phyloP scores from a whole-genome alignment of 2,329 filamentous ascomycete genomes.

The Cercospora sp. region DNA sequence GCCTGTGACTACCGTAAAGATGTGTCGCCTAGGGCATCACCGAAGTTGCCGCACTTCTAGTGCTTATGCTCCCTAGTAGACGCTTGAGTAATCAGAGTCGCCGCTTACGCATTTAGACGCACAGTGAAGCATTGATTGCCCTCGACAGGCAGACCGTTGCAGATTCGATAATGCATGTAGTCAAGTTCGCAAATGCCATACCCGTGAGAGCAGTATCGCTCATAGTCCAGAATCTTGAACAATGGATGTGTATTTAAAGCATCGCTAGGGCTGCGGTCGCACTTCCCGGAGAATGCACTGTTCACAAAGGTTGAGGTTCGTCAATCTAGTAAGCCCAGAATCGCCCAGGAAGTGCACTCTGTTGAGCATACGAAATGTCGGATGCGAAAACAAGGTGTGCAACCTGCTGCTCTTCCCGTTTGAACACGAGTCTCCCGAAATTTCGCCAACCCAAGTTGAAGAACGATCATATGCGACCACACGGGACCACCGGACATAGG shows the following conservation, averaged over 20 bases:
- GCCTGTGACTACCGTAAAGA: background rate
- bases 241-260: background rate
- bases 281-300: background rate
- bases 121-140: background rate
- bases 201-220: background rate
- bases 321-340: background rate
- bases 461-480: too few species aligned
- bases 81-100: background rate
- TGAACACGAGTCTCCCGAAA: too few species aligned
- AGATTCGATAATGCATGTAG: background rate
- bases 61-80: background rate
- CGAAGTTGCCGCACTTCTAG: background rate
- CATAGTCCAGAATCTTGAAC: background rate
- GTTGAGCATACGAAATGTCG: background rate
- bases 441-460: too few species aligned
- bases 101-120: background rate
- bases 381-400: background rate
- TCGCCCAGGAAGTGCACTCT: background rate
- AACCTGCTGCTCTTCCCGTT: too few species aligned
- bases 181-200: background rate
- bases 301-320: background rate
- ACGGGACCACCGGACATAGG: too few species aligned
- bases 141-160: background rate
- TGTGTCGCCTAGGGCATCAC: background rate
- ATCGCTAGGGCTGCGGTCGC: background rate